A percentile compares a stretch with the other conserved stretches of the same genome.
phyloP scores from a whole-genome alignment of 768 basidiomycete species.

The Scleroderma citrinum region DNA sequence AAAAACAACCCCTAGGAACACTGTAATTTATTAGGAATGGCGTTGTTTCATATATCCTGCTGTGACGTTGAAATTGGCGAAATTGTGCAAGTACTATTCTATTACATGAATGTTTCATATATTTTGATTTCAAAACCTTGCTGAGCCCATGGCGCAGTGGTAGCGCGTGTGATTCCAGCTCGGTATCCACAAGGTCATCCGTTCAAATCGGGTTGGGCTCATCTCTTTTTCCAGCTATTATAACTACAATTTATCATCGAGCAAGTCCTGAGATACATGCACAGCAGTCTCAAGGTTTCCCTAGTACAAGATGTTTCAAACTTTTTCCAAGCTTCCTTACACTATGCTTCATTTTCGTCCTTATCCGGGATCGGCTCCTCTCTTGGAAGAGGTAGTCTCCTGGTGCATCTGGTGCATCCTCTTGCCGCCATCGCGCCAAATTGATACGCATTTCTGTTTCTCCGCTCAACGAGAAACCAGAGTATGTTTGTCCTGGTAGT shows the following conservation, averaged over 20 bases:
- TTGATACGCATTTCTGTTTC: conserved; percentile 56
- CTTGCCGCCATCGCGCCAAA: conserved; percentile 34
- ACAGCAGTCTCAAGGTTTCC: conserved; percentile 11
- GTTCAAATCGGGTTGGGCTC: conserved; percentile 42
- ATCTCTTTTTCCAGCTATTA: conserved; percentile 13
- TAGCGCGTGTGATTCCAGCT: conserved; percentile 37
- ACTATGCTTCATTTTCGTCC: conserved; percentile 16
- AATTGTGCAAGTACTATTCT: too few species aligned
- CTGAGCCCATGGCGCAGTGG: conserved; percentile 34
- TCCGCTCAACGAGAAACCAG: conserved; percentile 53
- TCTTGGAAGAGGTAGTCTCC: conserved; percentile 28
- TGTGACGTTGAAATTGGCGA: too few species aligned
- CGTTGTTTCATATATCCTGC: too few species aligned
- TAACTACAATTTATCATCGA: too few species aligned
- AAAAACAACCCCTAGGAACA: background rate
- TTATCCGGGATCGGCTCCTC: conserved; percentile 16
- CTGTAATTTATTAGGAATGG: too few species aligned
- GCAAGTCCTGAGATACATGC: conserved; percentile 5
- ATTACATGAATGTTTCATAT: too few species aligned
- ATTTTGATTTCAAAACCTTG: too few species aligned
- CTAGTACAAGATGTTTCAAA: conserved; percentile 26
- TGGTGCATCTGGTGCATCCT: conserved; percentile 25
- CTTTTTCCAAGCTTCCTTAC: conserved; percentile 27
- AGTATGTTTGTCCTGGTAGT: conserved; percentile 13
- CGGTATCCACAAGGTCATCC: conserved; percentile 39